Evolutionary conservation across 1,139 yeast genomes (phyloP), one percentile per base, ranked within the genome.

Genomic region (Suzukiozyma palmioleophila): DNA sequence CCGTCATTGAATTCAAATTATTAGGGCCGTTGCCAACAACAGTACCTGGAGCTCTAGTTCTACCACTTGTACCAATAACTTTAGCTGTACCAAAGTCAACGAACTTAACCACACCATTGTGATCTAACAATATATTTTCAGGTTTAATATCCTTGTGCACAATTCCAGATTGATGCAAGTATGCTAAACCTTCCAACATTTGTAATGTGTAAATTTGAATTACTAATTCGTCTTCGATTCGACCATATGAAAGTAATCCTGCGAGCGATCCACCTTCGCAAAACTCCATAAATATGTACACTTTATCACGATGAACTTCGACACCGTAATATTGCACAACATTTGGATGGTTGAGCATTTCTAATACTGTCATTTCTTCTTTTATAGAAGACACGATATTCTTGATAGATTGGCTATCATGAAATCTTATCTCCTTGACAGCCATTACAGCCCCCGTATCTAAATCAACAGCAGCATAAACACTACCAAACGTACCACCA

Each of bases 51-150:
- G 49, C 64, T 44, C 69, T 52, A 1, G 77, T 73, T 55, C 73
- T 69, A 44, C 83, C 83, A 37, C 79, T 74, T 35, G 80, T 76
- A 2, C 96, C 96, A 51, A 89, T 84, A 13, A 90, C 95, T 62
- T 90, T 90, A 5, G 98, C 97, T 7, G 97, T 97, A 29, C 98
- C 98, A 58, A 92, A 92, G 64, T 92, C 97, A 40, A 90, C 97
- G 67, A 85, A 89, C 59, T 92, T 92, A 51, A 92, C 84, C 21
- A 90, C 90, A 15, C 97, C 97, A 63, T 84, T 82, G 57, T 86
- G 95, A 60, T 92, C 97, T 39, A 94, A 69, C 38, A 94, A 67
- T 36, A 94, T 84, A 56, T 94, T 94, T 52, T 88, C 98, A 0
- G 99, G 98, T 62, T 92, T 92, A 51, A 92, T 87, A 58, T 92